These are phyloP conservation scores for Gonapodya prolifera DNA, from an alignment of 192 early-diverging fungal species.

Conservation along the genomic window DNA sequence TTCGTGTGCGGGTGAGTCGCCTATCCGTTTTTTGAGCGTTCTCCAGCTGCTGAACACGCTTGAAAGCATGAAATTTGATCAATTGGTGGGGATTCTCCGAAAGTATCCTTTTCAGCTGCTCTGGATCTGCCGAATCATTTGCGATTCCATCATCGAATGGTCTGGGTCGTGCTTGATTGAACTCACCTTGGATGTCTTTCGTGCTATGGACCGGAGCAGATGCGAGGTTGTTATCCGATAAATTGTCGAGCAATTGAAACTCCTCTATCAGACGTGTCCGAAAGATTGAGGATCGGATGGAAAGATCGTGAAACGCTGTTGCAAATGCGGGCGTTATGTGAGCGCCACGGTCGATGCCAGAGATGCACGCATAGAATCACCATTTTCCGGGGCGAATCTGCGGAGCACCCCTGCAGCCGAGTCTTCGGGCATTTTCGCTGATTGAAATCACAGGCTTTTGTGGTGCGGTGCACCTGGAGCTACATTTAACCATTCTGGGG, in stretches of 20 bases:
- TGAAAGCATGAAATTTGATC: conserved; percentile 30
- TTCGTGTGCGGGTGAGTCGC: conserved; percentile 22
- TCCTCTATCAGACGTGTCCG: conserved; percentile 24
- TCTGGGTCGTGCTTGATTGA: neutral
- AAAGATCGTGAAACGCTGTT: conserved; percentile 21
- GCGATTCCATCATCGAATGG: neutral
- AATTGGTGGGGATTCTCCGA: conserved; percentile 26
- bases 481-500: too few relatives aligned
- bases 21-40: conserved; percentile 20
- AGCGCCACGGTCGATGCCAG: neutral
- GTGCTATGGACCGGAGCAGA: conserved; percentile 21
- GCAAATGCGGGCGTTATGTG: neutral
- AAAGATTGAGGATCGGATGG: conserved; percentile 15
- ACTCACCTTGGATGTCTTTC: conserved; percentile 15
- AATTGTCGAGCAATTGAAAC: conserved; percentile 27
- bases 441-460: too few relatives aligned
- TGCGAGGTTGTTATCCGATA: conserved; percentile 13
- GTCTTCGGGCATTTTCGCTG: neutral
- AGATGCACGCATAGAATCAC: neutral
- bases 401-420: neutral
- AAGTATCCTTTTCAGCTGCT: conserved; percentile 13
- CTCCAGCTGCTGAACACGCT: conserved; percentile 20
- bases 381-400: neutral
- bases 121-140: conserved; percentile 9
- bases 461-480: too few relatives aligned